These are phyloP conservation scores for Begonia peltatifolia DNA, from an alignment of 306 rosid genomes.

Conservation along the genomic window DNA sequence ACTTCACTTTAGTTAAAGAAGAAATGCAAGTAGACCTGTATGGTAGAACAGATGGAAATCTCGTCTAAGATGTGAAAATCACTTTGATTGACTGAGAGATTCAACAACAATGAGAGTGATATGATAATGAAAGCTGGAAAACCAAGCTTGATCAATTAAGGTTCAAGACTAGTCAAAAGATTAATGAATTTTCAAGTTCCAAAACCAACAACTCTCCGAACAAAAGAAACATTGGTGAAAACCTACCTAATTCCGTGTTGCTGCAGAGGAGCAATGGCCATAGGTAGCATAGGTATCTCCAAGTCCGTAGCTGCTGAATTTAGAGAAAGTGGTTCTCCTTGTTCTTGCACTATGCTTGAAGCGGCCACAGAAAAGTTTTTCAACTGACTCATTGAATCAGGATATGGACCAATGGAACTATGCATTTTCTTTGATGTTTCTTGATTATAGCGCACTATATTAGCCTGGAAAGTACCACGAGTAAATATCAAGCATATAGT, in stretches of 20 bases:
- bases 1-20: too few species aligned
- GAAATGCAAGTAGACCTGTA: too few species aligned
- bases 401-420: conserved; percentile 34
- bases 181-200: too few species aligned
- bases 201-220: too few species aligned
- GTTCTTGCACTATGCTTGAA: conserved; percentile 26
- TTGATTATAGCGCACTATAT: conserved; percentile 68
- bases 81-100: too few species aligned
- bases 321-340: conserved; percentile 27
- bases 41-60: too few species aligned
- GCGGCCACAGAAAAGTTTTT: conserved; percentile 34
- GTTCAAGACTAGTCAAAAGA: too few species aligned
- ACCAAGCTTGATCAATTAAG: too few species aligned
- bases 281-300: conserved; percentile 92
- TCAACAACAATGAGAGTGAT: too few species aligned
- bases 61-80: too few species aligned
- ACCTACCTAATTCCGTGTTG: conserved; percentile 66
- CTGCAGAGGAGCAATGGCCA: conserved; percentile 66
- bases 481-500: conserved; percentile 13
- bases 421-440: conserved; percentile 59
- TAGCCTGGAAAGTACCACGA: conserved; percentile 39
- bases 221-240: conserved; percentile 2
- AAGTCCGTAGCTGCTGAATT: conserved; percentile 38
- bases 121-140: too few species aligned
- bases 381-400: conserved; percentile 41